Base-by-base conservation (phyloP, 176 grass and related monocot species). In the Zoysia japonica region DNA sequence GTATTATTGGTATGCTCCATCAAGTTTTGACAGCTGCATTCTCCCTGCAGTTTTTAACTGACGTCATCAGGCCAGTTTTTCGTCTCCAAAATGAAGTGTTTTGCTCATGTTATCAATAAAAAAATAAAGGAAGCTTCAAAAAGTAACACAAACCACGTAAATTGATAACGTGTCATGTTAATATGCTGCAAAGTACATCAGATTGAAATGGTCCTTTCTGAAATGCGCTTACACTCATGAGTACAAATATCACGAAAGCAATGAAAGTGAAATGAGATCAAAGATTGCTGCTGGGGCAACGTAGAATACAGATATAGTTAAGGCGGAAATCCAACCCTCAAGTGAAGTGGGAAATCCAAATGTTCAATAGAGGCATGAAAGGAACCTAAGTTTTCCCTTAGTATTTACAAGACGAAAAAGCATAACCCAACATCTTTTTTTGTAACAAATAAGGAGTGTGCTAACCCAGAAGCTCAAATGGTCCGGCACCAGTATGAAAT, bases 351-450 rank as follows among this genome's bases (percentile, higher is more conserved):
- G 3, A 15, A 53, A 53, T 3, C 13, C 51, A 53, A 53, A 53
- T 15, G 51, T 15, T 2, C 51, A 53, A 53, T 53, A 14, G 12
- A 53, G 15, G 16, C 55, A 20, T 59, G 55, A 17, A 5, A 59
- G 6, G 17, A 20, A 59, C 55, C 17, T 20, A 19, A 57, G 20
- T n/a, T 61, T 61, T 35, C 35, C 19, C 53, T 61, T 28, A 61
- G 44, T 68, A 69, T 84, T 40, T 76, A 76, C 72, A 76, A 4
- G 11, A 49, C 16, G 53, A 69, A 48, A 77, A 61, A 77, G 42
- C 35, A 42, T 43, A 42, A 42, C 43, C 50, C 3, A 9, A 41
- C 40, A 83, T 9, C 3, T 37, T 61, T 61, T 13, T 61, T 13
- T 55, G 47, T 40, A 51, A 47, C 47, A 68, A 51, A 71, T 1